Conservation (phyloP, 1,139 yeast species). For the Blastobotrys buckinghamii region DNA sequence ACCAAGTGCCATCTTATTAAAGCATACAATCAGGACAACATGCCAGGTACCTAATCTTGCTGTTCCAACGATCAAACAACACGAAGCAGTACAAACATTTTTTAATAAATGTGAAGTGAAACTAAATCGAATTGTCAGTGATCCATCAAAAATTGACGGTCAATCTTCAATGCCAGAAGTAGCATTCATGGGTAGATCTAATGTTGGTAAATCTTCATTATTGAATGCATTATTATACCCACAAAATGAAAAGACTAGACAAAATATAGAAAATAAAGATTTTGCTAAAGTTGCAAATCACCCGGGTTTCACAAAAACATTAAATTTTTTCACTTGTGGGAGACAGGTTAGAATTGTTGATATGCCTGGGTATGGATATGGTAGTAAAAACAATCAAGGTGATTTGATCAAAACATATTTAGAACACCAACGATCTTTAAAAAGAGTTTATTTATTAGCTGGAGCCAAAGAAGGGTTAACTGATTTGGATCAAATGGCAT, state of each 20-base stretch:
- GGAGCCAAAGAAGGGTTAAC: constrained; percentile 54
- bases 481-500: constrained; percentile 48
- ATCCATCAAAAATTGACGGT: constrained; percentile 12
- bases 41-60: constrained; percentile 4
- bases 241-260: constrained; percentile 33
- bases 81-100: constrained; percentile 10
- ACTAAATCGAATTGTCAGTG: constrained; percentile 12
- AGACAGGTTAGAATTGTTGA: constrained; percentile 62
- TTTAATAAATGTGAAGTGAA: constrained; percentile 11
- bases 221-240: constrained; percentile 44
- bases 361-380: constrained; percentile 85
- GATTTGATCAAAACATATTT: constrained; percentile 58
- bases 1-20: constrained; percentile 7
- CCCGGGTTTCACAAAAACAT: constrained; percentile 73
- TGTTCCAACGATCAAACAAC: constrained; percentile 8
- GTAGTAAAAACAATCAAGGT: constrained; percentile 58
- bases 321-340: constrained; percentile 67
- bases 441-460: constrained; percentile 55
- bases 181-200: constrained; percentile 69
- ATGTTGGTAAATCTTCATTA: constrained; percentile 78
- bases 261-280: constrained; percentile 31
- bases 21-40: constrained; percentile 2
- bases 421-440: constrained; percentile 45
- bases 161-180: constrained; percentile 50
- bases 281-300: constrained; percentile 52